Evolutionary conservation across 2,329 filamentous ascomycete species (phyloP).

Genomic region (Allantophomopsis cytisporea): DNA sequence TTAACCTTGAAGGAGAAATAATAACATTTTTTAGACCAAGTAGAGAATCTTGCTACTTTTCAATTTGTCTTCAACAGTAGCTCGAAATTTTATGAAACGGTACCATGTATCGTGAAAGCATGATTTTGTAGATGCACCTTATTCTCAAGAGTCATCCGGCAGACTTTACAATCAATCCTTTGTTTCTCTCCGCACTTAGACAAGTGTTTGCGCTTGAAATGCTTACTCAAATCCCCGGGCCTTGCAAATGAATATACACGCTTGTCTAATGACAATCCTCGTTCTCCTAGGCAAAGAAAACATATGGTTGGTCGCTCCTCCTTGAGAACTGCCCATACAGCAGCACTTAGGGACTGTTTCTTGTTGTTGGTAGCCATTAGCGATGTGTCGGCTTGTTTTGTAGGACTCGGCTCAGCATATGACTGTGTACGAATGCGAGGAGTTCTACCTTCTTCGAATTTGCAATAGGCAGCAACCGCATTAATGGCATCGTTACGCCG

Average conservation of each 20-base stretch:
- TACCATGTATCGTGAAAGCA: too few species aligned
- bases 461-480: conserved; percentile 13
- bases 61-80: too few species aligned
- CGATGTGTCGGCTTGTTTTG: background rate
- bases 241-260: conserved; percentile 3
- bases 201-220: too few species aligned
- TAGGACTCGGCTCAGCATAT: too few species aligned
- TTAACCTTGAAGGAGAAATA: too few species aligned
- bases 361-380: conserved; percentile 1
- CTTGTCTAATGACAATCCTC: conserved; percentile 3
- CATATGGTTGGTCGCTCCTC: conserved; percentile 3
- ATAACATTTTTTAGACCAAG: too few species aligned
- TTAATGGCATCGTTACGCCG: conserved; percentile 14
- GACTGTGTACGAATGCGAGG: background rate
- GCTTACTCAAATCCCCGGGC: background rate
- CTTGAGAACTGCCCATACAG: conserved; percentile 5
- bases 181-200: too few species aligned
- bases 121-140: too few species aligned
- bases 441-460: conserved; percentile 6
- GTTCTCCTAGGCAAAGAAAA: conserved; percentile 5
- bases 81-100: too few species aligned
- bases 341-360: conserved; percentile 4
- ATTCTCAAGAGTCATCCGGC: too few species aligned
- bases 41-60: too few species aligned
- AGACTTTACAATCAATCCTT: too few species aligned